Percentiles rank a stretch among this genome's conserved stretches.
Evolutionary conservation across 305 asterid species (phyloP).

Genomic region (Fraxinus albicans): DNA sequence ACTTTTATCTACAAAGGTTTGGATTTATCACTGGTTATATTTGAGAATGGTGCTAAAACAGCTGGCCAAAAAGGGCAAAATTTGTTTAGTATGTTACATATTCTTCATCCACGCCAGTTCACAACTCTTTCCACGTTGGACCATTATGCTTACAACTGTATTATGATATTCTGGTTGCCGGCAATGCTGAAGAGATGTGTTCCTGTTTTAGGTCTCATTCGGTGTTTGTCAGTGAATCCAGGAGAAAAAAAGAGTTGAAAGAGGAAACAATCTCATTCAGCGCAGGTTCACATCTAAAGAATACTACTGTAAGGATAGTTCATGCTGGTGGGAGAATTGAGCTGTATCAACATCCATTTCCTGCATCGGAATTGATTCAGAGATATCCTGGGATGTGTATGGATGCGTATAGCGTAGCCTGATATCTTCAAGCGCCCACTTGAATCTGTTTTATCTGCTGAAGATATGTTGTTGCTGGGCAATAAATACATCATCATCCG

Average conservation of each 20-base stretch:
- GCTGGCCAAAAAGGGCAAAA: slow-evolving; percentile 6
- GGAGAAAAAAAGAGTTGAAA: slow-evolving; percentile 19
- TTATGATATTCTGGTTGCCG: slow-evolving; percentile 24
- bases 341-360: slow-evolving; percentile 43
- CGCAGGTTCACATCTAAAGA: slow-evolving; percentile 41
- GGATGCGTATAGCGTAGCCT: slow-evolving; percentile 40
- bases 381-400: slow-evolving; percentile 57
- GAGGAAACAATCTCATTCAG: slow-evolving; percentile 32
- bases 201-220: slow-evolving; percentile 37
- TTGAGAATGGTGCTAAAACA: slow-evolving; percentile 24
- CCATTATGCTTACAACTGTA: slow-evolving; percentile 22
- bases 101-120: slow-evolving; percentile 10
- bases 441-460: slow-evolving; percentile 49
- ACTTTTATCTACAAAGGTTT: slow-evolving; percentile 27
- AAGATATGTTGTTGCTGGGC: slow-evolving; percentile 55
- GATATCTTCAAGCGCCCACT: slow-evolving; percentile 53
- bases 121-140: slow-evolving; percentile 4
- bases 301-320: slow-evolving; percentile 50
- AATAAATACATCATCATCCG: slow-evolving; percentile 54
- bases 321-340: slow-evolving; percentile 70
- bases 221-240: slow-evolving; percentile 16
- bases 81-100: neutral
- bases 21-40: slow-evolving; percentile 39
- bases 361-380: slow-evolving; percentile 46
- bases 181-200: slow-evolving; percentile 51